These are phyloP conservation scores for Puccinia coronata DNA, from an alignment of 1,284 basidiomycete species.

Conservation along the genomic window DNA sequence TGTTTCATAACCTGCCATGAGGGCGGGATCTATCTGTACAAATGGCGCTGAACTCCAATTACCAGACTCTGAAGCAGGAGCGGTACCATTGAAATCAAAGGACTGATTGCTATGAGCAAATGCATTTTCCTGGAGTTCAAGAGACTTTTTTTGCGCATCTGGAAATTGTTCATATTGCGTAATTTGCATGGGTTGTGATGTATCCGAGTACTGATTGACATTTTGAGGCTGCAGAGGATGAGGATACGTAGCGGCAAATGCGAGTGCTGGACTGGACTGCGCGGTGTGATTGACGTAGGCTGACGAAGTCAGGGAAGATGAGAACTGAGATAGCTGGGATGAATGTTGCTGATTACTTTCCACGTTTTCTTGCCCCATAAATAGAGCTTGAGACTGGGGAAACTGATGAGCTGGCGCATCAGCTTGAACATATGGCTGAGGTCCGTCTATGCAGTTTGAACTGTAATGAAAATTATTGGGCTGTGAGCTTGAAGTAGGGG, in stretches of 20 bases:
- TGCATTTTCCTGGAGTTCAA: neutral
- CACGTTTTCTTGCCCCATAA: constrained; percentile 11
- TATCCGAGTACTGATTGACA: constrained; percentile 5
- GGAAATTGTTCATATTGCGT: constrained; percentile 4
- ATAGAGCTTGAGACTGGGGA: constrained; percentile 7
- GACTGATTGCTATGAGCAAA: constrained; percentile 4
- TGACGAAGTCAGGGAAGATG: neutral
- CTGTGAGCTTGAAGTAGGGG: constrained; percentile 18
- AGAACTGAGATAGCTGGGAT: constrained; percentile 18
- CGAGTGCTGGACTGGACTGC: constrained; percentile 14
- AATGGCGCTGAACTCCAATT: constrained; percentile 1
- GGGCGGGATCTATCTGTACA: constrained; percentile 20
- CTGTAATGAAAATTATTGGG: constrained; percentile 8
- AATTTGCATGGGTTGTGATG: neutral
- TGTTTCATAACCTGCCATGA: constrained; percentile 10
- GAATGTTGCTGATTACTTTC: neutral
- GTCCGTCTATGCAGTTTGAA: neutral
- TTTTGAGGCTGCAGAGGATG: constrained; percentile 29
- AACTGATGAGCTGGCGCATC: constrained; percentile 5
- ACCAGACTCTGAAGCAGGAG: neutral
- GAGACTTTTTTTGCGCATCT: neutral
- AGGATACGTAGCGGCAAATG: constrained; percentile 1
- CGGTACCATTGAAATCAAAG: neutral
- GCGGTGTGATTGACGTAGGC: constrained; percentile 7
- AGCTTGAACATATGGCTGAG: neutral